Conservation (phyloP, 2,329 filamentous ascomycete species). For the Pseudonectria buxi region DNA sequence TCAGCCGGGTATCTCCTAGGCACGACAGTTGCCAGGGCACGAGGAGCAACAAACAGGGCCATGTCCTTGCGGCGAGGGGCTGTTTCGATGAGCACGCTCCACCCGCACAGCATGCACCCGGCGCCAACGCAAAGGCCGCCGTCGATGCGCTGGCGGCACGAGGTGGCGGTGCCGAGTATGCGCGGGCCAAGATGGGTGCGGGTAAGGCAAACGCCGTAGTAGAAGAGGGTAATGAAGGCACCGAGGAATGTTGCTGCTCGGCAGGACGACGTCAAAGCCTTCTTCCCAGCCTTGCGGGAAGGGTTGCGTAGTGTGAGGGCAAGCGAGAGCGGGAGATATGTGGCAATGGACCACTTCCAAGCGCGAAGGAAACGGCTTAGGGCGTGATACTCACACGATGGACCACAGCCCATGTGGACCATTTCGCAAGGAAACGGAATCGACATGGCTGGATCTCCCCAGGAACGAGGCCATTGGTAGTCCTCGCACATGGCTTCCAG, state of each 20-base stretch:
- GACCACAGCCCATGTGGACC: constrained; percentile 72
- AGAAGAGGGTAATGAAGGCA: constrained; percentile 71
- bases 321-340: constrained; percentile 70
- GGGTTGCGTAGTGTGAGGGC: constrained; percentile 50
- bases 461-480: constrained; percentile 59
- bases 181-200: constrained; percentile 67
- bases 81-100: constrained; percentile 72
- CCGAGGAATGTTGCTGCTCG: constrained; percentile 74
- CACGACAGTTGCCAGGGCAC: constrained; percentile 67
- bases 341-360: constrained; percentile 68
- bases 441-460: constrained; percentile 64
- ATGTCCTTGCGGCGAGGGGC: constrained; percentile 63
- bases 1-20: constrained; percentile 59
- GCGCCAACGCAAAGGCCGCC: constrained; percentile 61
- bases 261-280: constrained; percentile 52
- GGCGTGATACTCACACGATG: constrained; percentile 69
- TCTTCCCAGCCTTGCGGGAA: constrained; percentile 38
- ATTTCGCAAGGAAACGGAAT: constrained; percentile 75
- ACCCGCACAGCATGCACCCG: constrained; percentile 71
- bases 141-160: constrained; percentile 46
- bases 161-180: constrained; percentile 49
- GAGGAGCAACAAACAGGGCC: constrained; percentile 71
- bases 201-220: constrained; percentile 75
- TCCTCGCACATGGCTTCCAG: constrained; percentile 67
- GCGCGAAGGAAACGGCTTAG: constrained; percentile 59